A percentile compares a stretch with the other conserved stretches of the same genome.
These are phyloP conservation scores for Fusarium sp. DNA, from an alignment of 2,329 filamentous ascomycete genomes.

Conservation along the genomic window DNA sequence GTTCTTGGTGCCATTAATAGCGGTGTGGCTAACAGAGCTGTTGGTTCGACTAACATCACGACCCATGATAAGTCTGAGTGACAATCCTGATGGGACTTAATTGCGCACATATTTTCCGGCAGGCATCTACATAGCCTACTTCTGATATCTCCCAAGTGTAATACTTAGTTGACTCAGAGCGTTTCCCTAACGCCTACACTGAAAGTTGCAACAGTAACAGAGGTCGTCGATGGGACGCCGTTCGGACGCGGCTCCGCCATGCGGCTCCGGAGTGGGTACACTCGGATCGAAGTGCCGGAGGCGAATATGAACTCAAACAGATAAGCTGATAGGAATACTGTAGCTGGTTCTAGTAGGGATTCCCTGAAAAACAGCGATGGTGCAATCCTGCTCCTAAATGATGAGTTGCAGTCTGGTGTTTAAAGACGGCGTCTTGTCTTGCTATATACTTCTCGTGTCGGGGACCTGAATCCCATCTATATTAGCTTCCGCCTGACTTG, in stretches of 20 bases:
- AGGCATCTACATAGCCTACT: too few species aligned
- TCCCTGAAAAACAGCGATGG: neutral
- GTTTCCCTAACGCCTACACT: rapidly evolving
- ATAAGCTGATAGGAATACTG: neutral
- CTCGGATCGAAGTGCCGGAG: neutral
- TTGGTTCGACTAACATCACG: too few species aligned
- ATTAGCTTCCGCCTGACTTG: neutral
- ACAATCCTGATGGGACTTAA: too few species aligned
- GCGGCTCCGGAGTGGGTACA: conserved; percentile 23
- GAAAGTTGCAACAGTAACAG: too few species aligned
- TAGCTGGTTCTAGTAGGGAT: neutral
- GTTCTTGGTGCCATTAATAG: too few species aligned
- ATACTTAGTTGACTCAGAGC: too few species aligned
- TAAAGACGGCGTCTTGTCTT: neutral
- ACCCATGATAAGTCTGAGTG: too few species aligned
- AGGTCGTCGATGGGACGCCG: neutral
- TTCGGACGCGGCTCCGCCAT: conserved; percentile 17
- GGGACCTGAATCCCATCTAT: neutral
- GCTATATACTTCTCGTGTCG: neutral
- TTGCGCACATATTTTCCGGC: too few species aligned
- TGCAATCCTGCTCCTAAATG: neutral
- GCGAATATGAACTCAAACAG: neutral
- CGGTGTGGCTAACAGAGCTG: too few species aligned
- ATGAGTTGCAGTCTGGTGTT: neutral
- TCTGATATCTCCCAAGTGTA: too few species aligned